Evolutionary conservation across 306 rosid species (phyloP), one percentile per base, ranked within the genome.

Genomic region (Malus fusca): DNA sequence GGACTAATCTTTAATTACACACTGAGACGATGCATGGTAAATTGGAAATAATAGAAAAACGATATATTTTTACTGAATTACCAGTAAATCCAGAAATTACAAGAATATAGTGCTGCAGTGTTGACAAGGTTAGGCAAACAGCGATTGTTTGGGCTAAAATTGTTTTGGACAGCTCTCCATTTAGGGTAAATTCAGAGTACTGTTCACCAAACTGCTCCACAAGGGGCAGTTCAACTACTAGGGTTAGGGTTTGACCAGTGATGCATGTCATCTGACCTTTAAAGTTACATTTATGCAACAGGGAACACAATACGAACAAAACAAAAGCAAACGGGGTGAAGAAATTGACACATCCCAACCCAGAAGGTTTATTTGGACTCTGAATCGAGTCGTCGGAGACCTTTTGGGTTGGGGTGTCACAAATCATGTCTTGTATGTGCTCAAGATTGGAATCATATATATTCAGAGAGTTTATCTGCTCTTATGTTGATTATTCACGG

Each of bases 181-280:
- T 74, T 60, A 61, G 28, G 72, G 59, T 74, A 80, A 80, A 68
- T 44, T 58, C 53, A 11, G 75, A 21, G 6, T 48, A 63, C 78
- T 64, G 76, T 59, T 68, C 62, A 73, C 68, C 78, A 66, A 43
- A 56, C 60, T 26, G 21, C n/a, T 8, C 55, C 15, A 46, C 28
- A 63, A 30, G 30, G 13, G 33, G 65, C 44, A 58, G 71, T 66
- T 67, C 74, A 58, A 30, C 75, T 61, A 73, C 78, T 59, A 44
- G 30, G 9, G 60, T 35, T 37, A 42, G 46, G 58, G 64, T 67
- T 66, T 31, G n/a, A 66, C 66, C 48, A 44, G 30, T 52, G 70
- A 63, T 31, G 64, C 11, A 30, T 31, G 64, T 11, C 76, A 46
- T 65, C 22, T 61, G 48, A 68, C 59, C 44, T 69, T 31, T 26